Percentiles rank a stretch among this genome's conserved stretches.
Conservation (phyloP, 2,329 filamentous ascomycete genomes). For the Septoria linicola region DNA sequence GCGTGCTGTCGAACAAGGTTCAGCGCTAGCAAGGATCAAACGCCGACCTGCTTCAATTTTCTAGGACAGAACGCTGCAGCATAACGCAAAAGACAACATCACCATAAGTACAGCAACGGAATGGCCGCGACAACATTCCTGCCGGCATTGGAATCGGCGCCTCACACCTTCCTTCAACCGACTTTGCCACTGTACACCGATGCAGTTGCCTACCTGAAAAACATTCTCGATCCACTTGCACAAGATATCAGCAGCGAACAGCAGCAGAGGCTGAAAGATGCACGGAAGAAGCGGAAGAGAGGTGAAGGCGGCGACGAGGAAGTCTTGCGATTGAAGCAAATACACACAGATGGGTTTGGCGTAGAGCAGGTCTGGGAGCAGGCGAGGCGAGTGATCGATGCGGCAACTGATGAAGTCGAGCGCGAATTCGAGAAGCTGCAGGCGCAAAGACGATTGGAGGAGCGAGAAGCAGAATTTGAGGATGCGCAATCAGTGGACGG, state of each 20-base stretch:
- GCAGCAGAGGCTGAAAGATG: slow-evolving; percentile 63
- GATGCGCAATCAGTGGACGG: slow-evolving; percentile 34
- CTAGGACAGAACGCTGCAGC: neutral
- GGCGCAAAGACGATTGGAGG: slow-evolving; percentile 14
- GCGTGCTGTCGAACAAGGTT: neutral
- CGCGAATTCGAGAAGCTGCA: slow-evolving; percentile 43
- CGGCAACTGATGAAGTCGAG: slow-evolving; percentile 57
- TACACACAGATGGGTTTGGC: slow-evolving; percentile 85
- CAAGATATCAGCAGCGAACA: slow-evolving; percentile 72
- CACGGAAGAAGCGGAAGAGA: slow-evolving; percentile 75
- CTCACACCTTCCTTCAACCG: slow-evolving; percentile 77
- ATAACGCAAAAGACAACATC: neutral
- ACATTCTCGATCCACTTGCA: slow-evolving; percentile 75
- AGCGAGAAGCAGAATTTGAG: slow-evolving; percentile 19
- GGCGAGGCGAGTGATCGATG: slow-evolving; percentile 75
- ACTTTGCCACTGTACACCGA: slow-evolving; percentile 63
- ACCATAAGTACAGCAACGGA: neutral
- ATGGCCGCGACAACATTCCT: slow-evolving; percentile 30
- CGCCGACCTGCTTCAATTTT: slow-evolving; percentile 11
- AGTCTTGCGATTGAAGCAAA: slow-evolving; percentile 72
- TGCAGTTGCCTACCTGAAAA: slow-evolving; percentile 73
- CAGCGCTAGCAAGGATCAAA: slow-evolving; percentile 7
- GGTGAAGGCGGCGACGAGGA: slow-evolving; percentile 49
- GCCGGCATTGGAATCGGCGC: slow-evolving; percentile 36
- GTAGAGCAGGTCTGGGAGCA: slow-evolving; percentile 93